Evolutionary conservation across 208 protist species (phyloP), one percentile per base, ranked within the genome.

Genomic region (Naegleria gruberi): DNA sequence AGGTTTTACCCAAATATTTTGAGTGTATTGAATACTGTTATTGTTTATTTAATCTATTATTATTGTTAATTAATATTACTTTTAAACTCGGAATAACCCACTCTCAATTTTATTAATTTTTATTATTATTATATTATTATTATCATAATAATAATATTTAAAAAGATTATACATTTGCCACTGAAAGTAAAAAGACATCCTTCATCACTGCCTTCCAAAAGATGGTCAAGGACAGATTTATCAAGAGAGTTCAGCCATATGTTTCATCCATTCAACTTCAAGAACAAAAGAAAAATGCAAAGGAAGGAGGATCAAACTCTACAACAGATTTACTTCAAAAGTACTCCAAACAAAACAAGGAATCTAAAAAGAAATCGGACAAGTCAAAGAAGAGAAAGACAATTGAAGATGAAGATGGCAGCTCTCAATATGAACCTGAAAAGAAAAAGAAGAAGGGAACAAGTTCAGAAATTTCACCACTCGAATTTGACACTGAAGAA

Each of bases 381-480:
- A 46, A 89, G 37, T 23, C 17, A 8, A 89, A 51, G 30, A 89
- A 89, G 19, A 23, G 40, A 45, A 89, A 89, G 86, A 89, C 51
- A 30, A 15, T 46, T 44, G 15, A 34, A n/a, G 65, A 65, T 74
- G 65, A 65, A 8, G 65, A 89, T 44, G 1, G 10, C 5, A n/a
- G 34, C 30, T 42, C 10, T 19, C 55, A 0, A 43, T 0, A 65
- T 5, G 30, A 81, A 37, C 8, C 81, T 15, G 40, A 74, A 47
- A 90, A 90, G 47, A 90, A 90, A 19, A 90, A n/a, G n/a, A 90
- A 90, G n/a, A 81, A 90, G 42, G 10, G 65, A 37, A 89, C 10
- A 37, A 57, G 42, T 19, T 6, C 34, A 30, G 8, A 81, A 40
- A 19, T n/a, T n/a, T 23, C 15, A 84, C 17, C 2, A 2, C 17